Percentiles rank a stretch among this genome's conserved stretches.
phyloP scores from a whole-genome alignment of 257 asterid genomes.

The Petrea volubilis region DNA sequence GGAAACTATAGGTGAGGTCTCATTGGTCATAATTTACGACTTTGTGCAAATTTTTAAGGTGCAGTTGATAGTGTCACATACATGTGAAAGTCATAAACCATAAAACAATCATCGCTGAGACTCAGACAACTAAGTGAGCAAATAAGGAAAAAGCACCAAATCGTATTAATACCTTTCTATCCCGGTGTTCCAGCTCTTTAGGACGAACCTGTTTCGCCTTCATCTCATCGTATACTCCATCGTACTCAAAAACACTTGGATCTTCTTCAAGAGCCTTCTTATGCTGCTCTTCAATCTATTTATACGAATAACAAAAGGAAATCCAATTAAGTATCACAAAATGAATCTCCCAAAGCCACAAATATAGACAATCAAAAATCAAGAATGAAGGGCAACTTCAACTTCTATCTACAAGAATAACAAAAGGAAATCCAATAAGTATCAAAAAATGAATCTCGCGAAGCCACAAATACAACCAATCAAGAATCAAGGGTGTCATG shows the following conservation, averaged over 20 bases:
- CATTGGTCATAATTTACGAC: neutral
- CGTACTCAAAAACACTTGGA: slow-evolving; percentile 83
- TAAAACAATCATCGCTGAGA: too few species aligned
- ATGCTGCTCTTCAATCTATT: slow-evolving; percentile 87
- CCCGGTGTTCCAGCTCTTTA: slow-evolving; percentile 56
- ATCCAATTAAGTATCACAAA: neutral
- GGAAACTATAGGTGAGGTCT: neutral
- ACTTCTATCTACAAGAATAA: slow-evolving; percentile 61
- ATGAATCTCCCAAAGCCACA: neutral
- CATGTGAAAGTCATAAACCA: slow-evolving; percentile 52
- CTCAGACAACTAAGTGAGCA: too few species aligned
- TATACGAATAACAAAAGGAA: slow-evolving; percentile 1
- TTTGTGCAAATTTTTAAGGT: slow-evolving; percentile 1
- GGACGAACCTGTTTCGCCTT: slow-evolving; percentile 80
- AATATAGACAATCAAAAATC: slow-evolving; percentile 93
- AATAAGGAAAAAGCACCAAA: slow-evolving; percentile 4
- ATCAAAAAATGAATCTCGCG: neutral
- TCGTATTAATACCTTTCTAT: slow-evolving; percentile 56
- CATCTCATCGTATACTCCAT: slow-evolving; percentile 89
- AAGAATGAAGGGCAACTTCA: slow-evolving; percentile 83
- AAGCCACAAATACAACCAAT: neutral
- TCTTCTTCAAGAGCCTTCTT: slow-evolving; percentile 94
- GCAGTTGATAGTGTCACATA: neutral
- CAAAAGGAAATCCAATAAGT: neutral
- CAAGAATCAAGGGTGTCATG: too few species aligned